A percentile compares a stretch with the other conserved stretches of the same genome.
Evolutionary conservation across 345 rosid genomes (phyloP).

Genomic region (Brassica juncea): DNA sequence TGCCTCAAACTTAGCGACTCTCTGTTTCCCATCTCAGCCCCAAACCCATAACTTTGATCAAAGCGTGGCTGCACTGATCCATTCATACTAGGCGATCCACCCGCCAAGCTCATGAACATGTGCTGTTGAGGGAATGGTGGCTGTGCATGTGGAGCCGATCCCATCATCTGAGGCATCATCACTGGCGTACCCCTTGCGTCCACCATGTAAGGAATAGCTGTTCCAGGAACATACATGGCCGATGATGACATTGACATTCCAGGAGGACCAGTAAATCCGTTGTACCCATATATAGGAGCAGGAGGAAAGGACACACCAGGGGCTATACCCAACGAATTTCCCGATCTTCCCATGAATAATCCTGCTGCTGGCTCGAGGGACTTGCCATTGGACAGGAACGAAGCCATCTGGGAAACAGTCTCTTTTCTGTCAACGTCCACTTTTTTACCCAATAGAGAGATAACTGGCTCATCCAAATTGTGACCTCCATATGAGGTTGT

Average conservation of each 20-base stretch:
- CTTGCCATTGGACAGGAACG: conserved; percentile 64
- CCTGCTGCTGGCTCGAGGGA: conserved; percentile 50
- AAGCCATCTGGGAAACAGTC: conserved; percentile 46
- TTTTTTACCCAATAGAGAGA: conserved; percentile 75
- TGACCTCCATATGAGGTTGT: conserved; percentile 45
- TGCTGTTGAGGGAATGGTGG: conserved; percentile 57
- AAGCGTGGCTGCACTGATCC: conserved; percentile 60
- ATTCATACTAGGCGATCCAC: conserved; percentile 51
- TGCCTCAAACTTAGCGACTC: conserved; percentile 59
- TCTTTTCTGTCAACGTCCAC: conserved; percentile 64
- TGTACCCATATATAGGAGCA: conserved; percentile 62
- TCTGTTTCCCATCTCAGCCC: conserved; percentile 60
- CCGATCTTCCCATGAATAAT: conserved; percentile 51
- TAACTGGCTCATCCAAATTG: conserved; percentile 56
- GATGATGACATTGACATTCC: conserved; percentile 57
- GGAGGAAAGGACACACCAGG: conserved; percentile 57
- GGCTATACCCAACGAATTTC: conserved; percentile 58
- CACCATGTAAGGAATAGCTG: conserved; percentile 70
- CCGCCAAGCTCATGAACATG: conserved; percentile 63
- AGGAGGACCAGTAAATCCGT: conserved; percentile 54
- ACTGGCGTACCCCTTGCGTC: conserved; percentile 70
- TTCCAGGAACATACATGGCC: conserved; percentile 59
- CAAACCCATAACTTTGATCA: conserved; percentile 71
- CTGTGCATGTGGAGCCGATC: conserved; percentile 53
- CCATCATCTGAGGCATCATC: conserved; percentile 61